Evolutionary conservation across 148 eudicot species (phyloP).

Genomic region (Rhododendron henanense): DNA sequence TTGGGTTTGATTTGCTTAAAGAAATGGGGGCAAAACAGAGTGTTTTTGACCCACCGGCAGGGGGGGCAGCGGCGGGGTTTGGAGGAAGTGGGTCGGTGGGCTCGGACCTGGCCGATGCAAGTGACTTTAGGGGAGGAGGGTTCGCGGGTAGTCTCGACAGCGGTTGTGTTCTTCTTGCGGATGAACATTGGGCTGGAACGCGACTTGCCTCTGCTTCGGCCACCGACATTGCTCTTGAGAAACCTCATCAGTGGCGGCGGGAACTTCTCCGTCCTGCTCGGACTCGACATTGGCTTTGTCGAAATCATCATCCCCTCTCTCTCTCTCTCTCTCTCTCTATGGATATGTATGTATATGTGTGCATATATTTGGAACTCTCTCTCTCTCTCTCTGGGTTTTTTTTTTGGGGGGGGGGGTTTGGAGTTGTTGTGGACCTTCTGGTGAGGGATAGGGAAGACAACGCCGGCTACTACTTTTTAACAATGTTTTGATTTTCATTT

Average conservation of each 20-base stretch:
- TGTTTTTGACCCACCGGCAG: conserved; percentile 14
- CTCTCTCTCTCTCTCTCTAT: neutral
- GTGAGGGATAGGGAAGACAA: neutral
- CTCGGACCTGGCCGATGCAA: conserved; percentile 88
- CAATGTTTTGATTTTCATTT: neutral
- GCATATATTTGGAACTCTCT: neutral
- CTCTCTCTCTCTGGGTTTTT: neutral
- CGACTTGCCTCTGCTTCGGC: conserved; percentile 52
- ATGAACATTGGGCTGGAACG: conserved; percentile 53
- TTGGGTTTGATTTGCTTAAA: neutral
- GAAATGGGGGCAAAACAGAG: conserved; percentile 1
- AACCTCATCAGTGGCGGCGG: conserved; percentile 83
- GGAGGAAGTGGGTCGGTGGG: conserved; percentile 33
- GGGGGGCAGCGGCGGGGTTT: neutral
- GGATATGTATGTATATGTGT: neutral
- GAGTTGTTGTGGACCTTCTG: neutral
- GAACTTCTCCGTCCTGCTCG: conserved; percentile 61
- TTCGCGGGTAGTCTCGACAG: conserved; percentile 24
- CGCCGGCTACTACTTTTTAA: neutral
- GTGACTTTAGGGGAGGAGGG: conserved; percentile 96
- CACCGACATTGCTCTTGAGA: conserved; percentile 44
- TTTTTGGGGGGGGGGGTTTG: no score
- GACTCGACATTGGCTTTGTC: conserved; percentile 66
- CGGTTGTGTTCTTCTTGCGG: conserved; percentile 33
- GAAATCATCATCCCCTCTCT: conserved; percentile 30